Base-by-base conservation (phyloP, 768 basidiomycete species). In the Pholiota conissans region DNA sequence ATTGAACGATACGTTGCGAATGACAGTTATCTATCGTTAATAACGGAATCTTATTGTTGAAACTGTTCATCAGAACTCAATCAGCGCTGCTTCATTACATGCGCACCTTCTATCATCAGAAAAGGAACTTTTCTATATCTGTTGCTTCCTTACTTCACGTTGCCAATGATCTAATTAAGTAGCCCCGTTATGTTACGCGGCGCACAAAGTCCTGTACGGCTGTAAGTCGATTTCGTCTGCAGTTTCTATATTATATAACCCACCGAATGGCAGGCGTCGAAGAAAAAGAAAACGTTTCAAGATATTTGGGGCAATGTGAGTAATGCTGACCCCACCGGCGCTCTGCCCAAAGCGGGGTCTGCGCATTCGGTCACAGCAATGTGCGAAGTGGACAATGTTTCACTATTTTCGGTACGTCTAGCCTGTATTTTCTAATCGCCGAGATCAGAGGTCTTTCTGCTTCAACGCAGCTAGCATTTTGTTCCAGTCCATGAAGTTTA, bases 351-450 rank as follows among this genome's bases (percentile, higher is more conserved):
- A 22, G 42, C 42, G 42, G 24, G n/a, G 13, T 32, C 7, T 32
- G 30, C 13, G 20, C 40, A 24, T 42, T n/a, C 24, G 42, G n/a
- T n/a, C 42, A 45, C 42, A 45, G 42, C 42, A 45, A 7, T 45
- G 3, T 18, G 18, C 10, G 20, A 20, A 16, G 24, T 32, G 16
- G 16, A 49, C 16, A 32, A n/a, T 34, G 49, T 49, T 49, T 49
- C 49, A 49, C 49, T 32, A 49, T 39, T 28, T 24, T 40, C 16
- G 34, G 35, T 42, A 42, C 28, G 5, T n/a, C 42, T 40, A 16
- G 30, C 39, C 28, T n/a, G n/a, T n/a, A n/a, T n/a, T n/a, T n/a
- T n/a, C n/a, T 29, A 40, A 39, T 40, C 52, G n/a, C 52, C 52
- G 52, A 24, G 24, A 52, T 52, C 37, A 52, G 39, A 40, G 52